A percentile compares a stretch with the other conserved stretches of the same genome.
phyloP scores from a whole-genome alignment of 768 basidiomycete genomes.

The Psilocybe sp. region DNA sequence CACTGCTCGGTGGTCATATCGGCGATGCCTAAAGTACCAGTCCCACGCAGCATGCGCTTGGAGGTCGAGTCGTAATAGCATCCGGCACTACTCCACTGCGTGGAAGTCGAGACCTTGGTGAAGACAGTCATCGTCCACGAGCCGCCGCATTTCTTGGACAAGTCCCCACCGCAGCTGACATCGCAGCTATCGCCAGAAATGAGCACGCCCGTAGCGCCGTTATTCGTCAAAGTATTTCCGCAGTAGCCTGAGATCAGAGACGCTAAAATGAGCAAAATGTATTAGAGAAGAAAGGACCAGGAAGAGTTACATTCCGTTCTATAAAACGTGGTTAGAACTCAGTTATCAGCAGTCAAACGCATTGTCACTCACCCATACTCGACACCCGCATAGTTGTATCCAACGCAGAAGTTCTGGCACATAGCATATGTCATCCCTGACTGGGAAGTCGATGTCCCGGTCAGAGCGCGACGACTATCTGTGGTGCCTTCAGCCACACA shows the following conservation, averaged over 20 bases:
- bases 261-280: too few relatives aligned
- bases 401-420: constrained; percentile 27
- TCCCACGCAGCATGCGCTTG: constrained; percentile 27
- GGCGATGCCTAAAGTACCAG: constrained; percentile 7
- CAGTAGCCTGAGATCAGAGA: constrained; percentile 9
- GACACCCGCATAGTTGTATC: constrained; percentile 28
- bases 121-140: constrained; percentile 31
- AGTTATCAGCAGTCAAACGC: neutral
- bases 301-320: constrained; percentile 2
- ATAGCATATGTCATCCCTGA: constrained; percentile 28
- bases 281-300: neutral
- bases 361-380: constrained; percentile 27
- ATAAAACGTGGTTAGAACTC: neutral
- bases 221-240: constrained; percentile 21
- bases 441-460: constrained; percentile 20
- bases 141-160: constrained; percentile 29
- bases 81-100: constrained; percentile 27
- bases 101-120: constrained; percentile 9
- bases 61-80: constrained; percentile 27
- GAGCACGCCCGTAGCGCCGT: constrained; percentile 26
- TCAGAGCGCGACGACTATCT: constrained; percentile 29
- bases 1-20: constrained; percentile 31
- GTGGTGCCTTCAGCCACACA: constrained; percentile 28
- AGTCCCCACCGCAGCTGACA: constrained; percentile 20
- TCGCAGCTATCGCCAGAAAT: constrained; percentile 19